Evolutionary conservation across 352 stramenopile genomes (phyloP).

Genomic region (Aphanomyces invadans): DNA sequence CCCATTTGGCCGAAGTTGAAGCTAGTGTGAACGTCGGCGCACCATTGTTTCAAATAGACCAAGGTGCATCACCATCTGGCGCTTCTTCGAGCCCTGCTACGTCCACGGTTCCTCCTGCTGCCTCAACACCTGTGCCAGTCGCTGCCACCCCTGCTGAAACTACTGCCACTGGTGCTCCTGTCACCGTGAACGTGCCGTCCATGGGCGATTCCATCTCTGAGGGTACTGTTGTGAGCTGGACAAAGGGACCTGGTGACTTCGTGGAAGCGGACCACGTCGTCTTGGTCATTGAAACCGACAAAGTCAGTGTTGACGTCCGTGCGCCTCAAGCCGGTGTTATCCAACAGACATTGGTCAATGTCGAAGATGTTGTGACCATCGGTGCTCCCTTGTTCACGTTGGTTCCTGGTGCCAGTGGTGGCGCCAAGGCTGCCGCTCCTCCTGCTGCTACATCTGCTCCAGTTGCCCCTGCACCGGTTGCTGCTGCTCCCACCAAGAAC

Average conservation of each 20-base stretch:
- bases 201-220: constrained; percentile 95
- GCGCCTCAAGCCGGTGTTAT: constrained; percentile 84
- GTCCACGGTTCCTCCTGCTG: not conserved
- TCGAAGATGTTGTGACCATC: constrained; percentile 94
- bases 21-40: constrained; percentile 93
- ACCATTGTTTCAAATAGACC: constrained; percentile 89
- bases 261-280: constrained; percentile 93
- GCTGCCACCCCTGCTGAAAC: constrained; percentile 3
- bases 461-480: constrained; percentile 13
- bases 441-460: constrained; percentile 28
- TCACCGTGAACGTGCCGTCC: constrained; percentile 58
- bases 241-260: constrained; percentile 86
- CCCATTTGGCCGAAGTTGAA: constrained; percentile 88
- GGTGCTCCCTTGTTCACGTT: constrained; percentile 86
- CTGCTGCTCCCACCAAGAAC: constrained; percentile 23
- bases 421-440: constrained; percentile 26
- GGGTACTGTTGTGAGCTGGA: constrained; percentile 93
- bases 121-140: constrained; percentile 20
- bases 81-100: constrained; percentile 1
- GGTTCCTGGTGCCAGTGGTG: constrained; percentile 60
- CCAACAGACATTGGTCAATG: constrained; percentile 84
- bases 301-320: constrained; percentile 84
- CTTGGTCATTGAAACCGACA: constrained; percentile 96
- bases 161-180: constrained; percentile 23
- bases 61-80: constrained; percentile 52